Percentiles rank a stretch among this genome's conserved stretches.
phyloP scores from a whole-genome alignment of 1,284 basidiomycete genomes.

The Sanghuangporus baumii region DNA sequence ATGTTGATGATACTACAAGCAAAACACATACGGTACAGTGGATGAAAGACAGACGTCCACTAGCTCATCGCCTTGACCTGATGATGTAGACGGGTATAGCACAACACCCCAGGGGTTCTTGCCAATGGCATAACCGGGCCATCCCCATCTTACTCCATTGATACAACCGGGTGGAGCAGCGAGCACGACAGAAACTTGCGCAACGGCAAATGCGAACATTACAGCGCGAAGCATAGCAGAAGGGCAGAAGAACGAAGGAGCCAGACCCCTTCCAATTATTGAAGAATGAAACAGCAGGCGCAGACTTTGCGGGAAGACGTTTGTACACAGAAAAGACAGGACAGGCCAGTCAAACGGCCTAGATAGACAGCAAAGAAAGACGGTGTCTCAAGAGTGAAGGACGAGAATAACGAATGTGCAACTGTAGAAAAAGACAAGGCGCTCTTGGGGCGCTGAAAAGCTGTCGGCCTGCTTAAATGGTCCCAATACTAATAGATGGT shows the following conservation, averaged over 20 bases:
- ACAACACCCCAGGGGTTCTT: conserved; percentile 45
- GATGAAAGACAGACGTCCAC: neutral
- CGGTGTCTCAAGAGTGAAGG: conserved; percentile 11
- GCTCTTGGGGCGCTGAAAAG: neutral
- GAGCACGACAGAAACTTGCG: conserved; percentile 22
- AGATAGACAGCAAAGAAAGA: conserved; percentile 19
- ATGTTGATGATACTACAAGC: neutral
- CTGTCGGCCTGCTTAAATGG: neutral
- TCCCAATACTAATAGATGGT: neutral
- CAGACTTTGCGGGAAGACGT: conserved; percentile 22
- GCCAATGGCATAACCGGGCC: conserved; percentile 44
- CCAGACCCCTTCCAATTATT: conserved; percentile 8
- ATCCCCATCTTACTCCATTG: conserved; percentile 40
- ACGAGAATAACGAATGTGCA: neutral
- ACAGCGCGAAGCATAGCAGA: conserved; percentile 38
- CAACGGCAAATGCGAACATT: conserved; percentile 31
- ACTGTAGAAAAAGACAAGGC: neutral
- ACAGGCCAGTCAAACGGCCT: conserved; percentile 14
- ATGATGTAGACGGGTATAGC: conserved; percentile 2
- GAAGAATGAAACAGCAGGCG: conserved; percentile 10
- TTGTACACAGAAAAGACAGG: conserved; percentile 20
- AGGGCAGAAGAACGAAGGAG: conserved; percentile 17
- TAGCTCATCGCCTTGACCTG: neutral
- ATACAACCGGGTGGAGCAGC: conserved; percentile 47
- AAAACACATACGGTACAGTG: neutral